Base-by-base conservation (phyloP, 345 rosid genomes). In the Salix koriyanagi region DNA sequence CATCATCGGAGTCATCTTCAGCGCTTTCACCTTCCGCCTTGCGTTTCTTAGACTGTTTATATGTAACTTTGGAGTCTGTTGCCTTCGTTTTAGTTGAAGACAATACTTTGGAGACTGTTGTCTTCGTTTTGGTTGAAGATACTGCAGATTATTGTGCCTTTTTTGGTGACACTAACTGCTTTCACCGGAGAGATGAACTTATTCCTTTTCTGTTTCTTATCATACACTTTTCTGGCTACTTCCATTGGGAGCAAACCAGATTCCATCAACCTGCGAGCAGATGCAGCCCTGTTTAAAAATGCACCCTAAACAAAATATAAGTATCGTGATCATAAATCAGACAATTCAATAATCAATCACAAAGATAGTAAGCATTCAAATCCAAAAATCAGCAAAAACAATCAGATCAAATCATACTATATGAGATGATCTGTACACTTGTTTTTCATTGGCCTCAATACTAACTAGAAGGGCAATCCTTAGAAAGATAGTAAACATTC, bases 241-340 rank as follows among this genome's bases (percentile, higher is more conserved):
- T 86, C 97, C 65, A 83, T 69, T 25, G 98, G 70, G 42, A 93
- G 97, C 83, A 93, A 87, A 52, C 99, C 97, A 23, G 92, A 96
- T 70, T 96, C 99, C 98, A 96, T 93, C 95, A 96, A 90, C 98
- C 99, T 93, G 85, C 76, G 81, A 44, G 50, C 10, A 4, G 41
- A 66, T 5, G 65, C 36, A 64, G 36, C 62, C 52, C 7, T 28
- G 14, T 56, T 56, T 58, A n/a, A 23, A n/a, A 58, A 58, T 23
- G 64, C 64, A 58, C 13, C 28, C 26, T n/a, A 1, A 58, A 10
- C 46, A 58, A 23, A 58, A 58, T 12, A 58, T 4, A 23, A 58
- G 64, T 58, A 58, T 58, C 64, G 4, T 8, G 64, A 58, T n/a
- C 26, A 23, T 25, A 23, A 58, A 9, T 26, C 28, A n/a, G 28